Percentiles rank a stretch among this genome's conserved stretches.
Conservation (phyloP, 169 alveolate genomes). For the Cryptosporidium felis region DNA sequence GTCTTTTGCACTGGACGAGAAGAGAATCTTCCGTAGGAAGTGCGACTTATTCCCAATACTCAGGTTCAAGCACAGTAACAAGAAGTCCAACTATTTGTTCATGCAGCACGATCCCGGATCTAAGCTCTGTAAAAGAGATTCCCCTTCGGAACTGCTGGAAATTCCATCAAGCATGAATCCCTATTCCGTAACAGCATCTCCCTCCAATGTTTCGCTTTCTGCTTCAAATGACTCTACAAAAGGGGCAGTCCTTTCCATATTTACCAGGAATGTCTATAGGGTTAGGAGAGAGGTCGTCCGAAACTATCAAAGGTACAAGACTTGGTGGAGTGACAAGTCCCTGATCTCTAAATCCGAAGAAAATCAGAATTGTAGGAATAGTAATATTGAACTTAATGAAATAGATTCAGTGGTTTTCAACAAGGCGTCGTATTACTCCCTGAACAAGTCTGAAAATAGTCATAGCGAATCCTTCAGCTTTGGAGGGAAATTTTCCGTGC, state of each 20-base stretch:
- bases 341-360: not conserved
- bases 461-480: too few species aligned
- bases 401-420: not conserved
- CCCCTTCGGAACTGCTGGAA: not conserved
- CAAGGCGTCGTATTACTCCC: too few species aligned
- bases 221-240: constrained; percentile 37
- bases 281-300: constrained; percentile 51
- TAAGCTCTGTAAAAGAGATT: not conserved
- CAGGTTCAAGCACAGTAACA: not conserved
- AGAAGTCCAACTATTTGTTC: constrained; percentile 24
- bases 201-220: constrained; percentile 11
- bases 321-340: constrained; percentile 57
- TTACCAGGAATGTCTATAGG: constrained; percentile 28
- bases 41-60: constrained; percentile 39
- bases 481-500: not conserved
- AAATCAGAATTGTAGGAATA: too few species aligned
- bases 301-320: constrained; percentile 48
- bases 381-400: constrained; percentile 7
- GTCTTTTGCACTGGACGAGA: constrained; percentile 54
- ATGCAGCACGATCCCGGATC: not conserved
- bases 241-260: constrained; percentile 15
- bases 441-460: too few species aligned
- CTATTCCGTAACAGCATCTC: not conserved
- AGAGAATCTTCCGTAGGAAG: constrained; percentile 39
- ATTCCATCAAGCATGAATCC: not conserved